Conservation (phyloP, 106 monocot species). For the Vanilla planifolia region DNA sequence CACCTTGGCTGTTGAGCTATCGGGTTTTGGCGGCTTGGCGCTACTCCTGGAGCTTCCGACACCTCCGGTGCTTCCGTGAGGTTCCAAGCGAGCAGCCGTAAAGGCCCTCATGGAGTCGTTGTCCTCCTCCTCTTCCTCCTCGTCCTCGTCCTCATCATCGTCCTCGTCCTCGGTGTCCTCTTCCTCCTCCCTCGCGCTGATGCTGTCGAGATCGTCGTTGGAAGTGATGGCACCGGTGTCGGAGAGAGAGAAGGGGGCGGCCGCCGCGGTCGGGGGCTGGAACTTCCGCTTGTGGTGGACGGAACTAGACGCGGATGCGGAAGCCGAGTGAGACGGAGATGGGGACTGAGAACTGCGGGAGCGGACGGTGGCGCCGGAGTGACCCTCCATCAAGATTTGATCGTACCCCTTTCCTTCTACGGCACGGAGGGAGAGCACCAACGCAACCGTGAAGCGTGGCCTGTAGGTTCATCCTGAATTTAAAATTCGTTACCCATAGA, state of each 20-base stretch:
- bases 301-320: slow-evolving; percentile 51
- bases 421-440: no score
- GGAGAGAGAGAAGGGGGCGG: slow-evolving; percentile 33
- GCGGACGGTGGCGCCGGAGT: slow-evolving; percentile 49
- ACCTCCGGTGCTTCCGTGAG: neutral
- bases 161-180: slow-evolving; percentile 32
- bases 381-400: slow-evolving; percentile 7
- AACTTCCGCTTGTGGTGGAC: slow-evolving; percentile 48
- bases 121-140: slow-evolving; percentile 41
- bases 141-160: slow-evolving; percentile 45
- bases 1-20: slow-evolving; percentile 20
- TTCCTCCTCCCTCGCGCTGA: slow-evolving; percentile 53
- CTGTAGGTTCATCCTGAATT: no score
- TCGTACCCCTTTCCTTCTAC: no score
- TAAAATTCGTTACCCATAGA: no score
- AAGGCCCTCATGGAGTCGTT: slow-evolving; percentile 70
- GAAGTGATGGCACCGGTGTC: slow-evolving; percentile 41
- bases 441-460: no score
- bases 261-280: slow-evolving; percentile 15
- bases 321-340: slow-evolving; percentile 63
- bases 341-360: slow-evolving; percentile 77
- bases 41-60: slow-evolving; percentile 21
- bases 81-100: slow-evolving; percentile 64
- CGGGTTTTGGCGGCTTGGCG: slow-evolving; percentile 61
- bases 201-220: slow-evolving; percentile 63